Base-by-base conservation (phyloP, 2,329 filamentous ascomycete species). In the Epichloe sp. region DNA sequence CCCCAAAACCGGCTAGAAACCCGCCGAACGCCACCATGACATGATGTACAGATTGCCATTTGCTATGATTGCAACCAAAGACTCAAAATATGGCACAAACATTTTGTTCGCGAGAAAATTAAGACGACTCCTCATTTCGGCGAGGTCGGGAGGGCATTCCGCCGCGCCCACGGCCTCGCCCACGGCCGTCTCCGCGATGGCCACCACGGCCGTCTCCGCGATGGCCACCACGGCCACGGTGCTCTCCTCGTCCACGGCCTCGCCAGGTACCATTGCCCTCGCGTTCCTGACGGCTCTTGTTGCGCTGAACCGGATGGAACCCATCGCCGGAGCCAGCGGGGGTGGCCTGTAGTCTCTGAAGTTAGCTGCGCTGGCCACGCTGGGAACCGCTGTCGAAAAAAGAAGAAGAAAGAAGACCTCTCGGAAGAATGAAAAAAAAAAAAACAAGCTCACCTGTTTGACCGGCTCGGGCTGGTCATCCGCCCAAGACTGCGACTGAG, bases 401-500 rank as follows among this genome's bases (percentile, higher is more conserved):
- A 5, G 15, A 11, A 19, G 26, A 14, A 17, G 14, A 38, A 17
- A 14, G n/a, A 40, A 31, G 35, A 31, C 8, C 1, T 11, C 31
- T 31, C 31, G 31, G 8, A 4, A 31, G 26, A 31, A 11, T 19
- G 19, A 4, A 23, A 23, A 2, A 23, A 23, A 38, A 17, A 19
- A 23, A 40, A 31, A 15, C 26, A 5, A 23, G 61, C 70, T 58
- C 63, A 77, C 73, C 62, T 73, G 69, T 34, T 65, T 57, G 38
- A 65, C 65, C 51, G 65, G 66, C 53, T 82, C 79, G 17, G 84
- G 79, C 59, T 86, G 79, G 54, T 93, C 86, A 60, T 95, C 88
- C 26, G 87, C 87, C 87, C 87, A 94, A 60, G 83, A 88, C 62
- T 85, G 81, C 34, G 74, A 73, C 60, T 76, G 75, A 11, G n/a